Evolutionary conservation across 2,329 filamentous ascomycete genomes (phyloP).

Genomic region (Samsoniella hepiali): DNA sequence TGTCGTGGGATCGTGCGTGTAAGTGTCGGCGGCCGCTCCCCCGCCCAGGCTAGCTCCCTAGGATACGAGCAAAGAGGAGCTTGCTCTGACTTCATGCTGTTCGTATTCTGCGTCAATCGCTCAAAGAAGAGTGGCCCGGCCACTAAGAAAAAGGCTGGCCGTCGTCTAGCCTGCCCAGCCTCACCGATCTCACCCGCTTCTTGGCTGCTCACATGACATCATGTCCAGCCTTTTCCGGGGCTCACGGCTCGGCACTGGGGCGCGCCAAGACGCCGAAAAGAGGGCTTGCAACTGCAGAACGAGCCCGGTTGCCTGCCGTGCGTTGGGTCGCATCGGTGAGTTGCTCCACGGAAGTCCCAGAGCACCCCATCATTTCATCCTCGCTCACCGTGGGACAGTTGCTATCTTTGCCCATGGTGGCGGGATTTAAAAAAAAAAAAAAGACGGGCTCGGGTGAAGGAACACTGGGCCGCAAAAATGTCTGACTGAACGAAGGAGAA

Average conservation of each 20-base stretch:
- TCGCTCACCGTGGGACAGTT: not conserved
- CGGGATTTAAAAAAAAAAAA: not conserved
- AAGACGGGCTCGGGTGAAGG: not conserved
- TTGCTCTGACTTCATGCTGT: not conserved
- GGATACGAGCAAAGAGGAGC: constrained; percentile 2
- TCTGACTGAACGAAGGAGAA: not conserved
- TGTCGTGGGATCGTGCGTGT: not conserved
- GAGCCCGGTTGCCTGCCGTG: not conserved
- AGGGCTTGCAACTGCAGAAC: not conserved
- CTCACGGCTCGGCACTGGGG: not conserved
- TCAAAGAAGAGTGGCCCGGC: not conserved
- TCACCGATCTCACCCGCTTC: constrained; percentile 13
- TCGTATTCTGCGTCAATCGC: constrained; percentile 5
- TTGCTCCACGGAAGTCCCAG: no score
- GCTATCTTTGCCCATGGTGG: not conserved
- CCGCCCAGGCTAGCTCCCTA: not conserved
- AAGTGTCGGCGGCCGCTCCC: not conserved
- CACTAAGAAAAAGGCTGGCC: not conserved
- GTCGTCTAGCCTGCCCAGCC: not conserved
- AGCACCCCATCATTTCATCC: not conserved
- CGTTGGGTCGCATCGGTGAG: not conserved
- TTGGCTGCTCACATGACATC: constrained; percentile 2
- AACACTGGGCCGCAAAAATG: not conserved
- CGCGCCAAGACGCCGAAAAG: not conserved
- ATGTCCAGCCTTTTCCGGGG: not conserved